Evolutionary conservation across 2,329 filamentous ascomycete species (phyloP), one percentile per base, ranked within the genome.

Genomic region (Periconia sp.): DNA sequence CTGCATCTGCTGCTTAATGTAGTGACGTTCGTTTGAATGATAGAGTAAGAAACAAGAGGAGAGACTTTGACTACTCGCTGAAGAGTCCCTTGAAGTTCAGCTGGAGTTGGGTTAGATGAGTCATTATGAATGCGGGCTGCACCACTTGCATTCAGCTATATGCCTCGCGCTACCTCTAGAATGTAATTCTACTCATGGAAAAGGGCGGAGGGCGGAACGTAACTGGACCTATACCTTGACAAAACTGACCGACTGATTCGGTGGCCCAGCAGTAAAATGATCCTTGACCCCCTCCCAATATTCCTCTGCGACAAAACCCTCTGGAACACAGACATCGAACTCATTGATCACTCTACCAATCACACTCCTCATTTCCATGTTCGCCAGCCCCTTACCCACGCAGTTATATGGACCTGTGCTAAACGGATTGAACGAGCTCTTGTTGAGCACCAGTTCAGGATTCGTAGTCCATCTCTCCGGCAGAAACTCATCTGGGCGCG

Each of bases 341-440:
- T 81, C 54, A 49, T 73, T 85, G 37, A 87, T 59, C 19, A 81
- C 72, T 12, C 82, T 72, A 10, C 81, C 82, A 36, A 87, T 55
- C 3, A 83, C 78, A 16, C 79, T 79, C 48, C 73, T 79, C 77
- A 87, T 79, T 71, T 87, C 84, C 42, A 80, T 75, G 52, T 85
- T 83, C 1, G 83, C 83, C 30, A 87, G 68, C 0, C 32, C 76
- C 73, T 87, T 88, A 1, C 86, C 86, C 31, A 87, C 85, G 61
- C 86, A 89, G 5, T 82, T 84, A 17, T 86, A 74, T 0, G 84
- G 79, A 0, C 86, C 86, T 34, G 87, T 73, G 18, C 78, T 82
- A 54, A 89, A 89, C 2, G 88, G 85, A 43, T 83, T 87, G 66
- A 88, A 91, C 0, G 87, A 87, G 24, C 75, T 32, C 25, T 42